Evolutionary conservation across 2,329 filamentous ascomycete genomes (phyloP).

Genomic region (Claviceps monticola): DNA sequence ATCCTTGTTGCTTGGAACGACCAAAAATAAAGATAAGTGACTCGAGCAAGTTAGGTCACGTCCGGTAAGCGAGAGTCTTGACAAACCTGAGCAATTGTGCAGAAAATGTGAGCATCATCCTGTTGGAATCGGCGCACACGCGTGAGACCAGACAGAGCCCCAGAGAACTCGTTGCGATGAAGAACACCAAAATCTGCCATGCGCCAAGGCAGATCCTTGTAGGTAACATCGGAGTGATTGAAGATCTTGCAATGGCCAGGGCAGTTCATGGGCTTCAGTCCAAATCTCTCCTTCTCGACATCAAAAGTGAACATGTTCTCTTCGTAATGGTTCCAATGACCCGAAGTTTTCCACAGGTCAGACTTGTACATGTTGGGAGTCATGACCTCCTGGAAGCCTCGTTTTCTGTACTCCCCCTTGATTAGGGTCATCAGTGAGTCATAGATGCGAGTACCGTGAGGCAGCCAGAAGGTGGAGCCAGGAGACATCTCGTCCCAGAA

Average conservation of each 20-base stretch:
- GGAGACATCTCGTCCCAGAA: slow-evolving; percentile 94
- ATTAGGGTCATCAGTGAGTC: slow-evolving; percentile 76
- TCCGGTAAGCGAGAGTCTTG: too few species aligned
- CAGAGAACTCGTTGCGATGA: slow-evolving; percentile 90
- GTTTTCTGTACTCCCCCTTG: slow-evolving; percentile 77
- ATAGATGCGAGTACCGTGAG: slow-evolving; percentile 86
- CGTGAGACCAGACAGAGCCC: slow-evolving; percentile 79
- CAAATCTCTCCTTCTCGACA: slow-evolving; percentile 58
- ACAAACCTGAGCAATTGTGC: slow-evolving; percentile 30
- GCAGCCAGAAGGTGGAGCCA: slow-evolving; percentile 82
- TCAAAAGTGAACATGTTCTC: slow-evolving; percentile 79
- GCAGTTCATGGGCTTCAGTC: slow-evolving; percentile 96
- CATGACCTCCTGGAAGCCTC: slow-evolving; percentile 89
- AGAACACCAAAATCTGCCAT: slow-evolving; percentile 93
- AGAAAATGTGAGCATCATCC: slow-evolving; percentile 95
- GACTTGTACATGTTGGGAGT: slow-evolving; percentile 93
- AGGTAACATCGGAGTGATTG: slow-evolving; percentile 68
- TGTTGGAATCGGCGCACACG: slow-evolving; percentile 90
- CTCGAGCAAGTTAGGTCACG: too few species aligned
- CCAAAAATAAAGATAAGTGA: neutral
- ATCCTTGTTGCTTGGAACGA: neutral
- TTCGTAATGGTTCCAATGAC: slow-evolving; percentile 75
- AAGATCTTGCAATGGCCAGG: slow-evolving; percentile 89
- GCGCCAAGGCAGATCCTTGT: slow-evolving; percentile 73
- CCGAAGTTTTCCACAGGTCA: slow-evolving; percentile 83